Evolutionary conservation across 306 rosid species (phyloP).

Genomic region (Canavalia ensiformis): DNA sequence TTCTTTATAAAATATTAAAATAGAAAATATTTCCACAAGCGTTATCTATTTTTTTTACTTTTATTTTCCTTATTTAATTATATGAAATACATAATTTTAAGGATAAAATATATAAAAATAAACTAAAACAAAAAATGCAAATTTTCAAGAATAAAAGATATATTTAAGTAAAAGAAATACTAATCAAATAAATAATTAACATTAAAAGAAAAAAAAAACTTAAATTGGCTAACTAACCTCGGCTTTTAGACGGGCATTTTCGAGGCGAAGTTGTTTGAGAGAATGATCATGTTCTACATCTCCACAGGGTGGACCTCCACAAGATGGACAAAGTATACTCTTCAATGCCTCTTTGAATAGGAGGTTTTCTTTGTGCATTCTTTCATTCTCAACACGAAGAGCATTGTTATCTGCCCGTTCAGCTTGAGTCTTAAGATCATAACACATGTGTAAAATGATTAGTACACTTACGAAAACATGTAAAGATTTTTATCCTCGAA

Average conservation of each 20-base stretch:
- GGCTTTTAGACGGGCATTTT: slow-evolving; percentile 61
- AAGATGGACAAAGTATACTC: slow-evolving; percentile 58
- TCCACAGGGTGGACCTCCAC: slow-evolving; percentile 67
- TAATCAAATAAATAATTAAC: no score
- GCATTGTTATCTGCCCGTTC: slow-evolving; percentile 54
- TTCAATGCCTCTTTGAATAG: slow-evolving; percentile 59
- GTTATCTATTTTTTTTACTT: no score
- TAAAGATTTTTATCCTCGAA: neutral
- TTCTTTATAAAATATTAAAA: no score
- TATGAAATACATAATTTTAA: no score
- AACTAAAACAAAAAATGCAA: no score
- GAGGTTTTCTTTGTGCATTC: slow-evolving; percentile 58
- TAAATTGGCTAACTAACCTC: slow-evolving; percentile 57
- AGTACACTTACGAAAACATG: neutral
- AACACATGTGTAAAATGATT: neutral
- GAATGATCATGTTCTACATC: slow-evolving; percentile 49
- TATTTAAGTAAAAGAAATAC: no score
- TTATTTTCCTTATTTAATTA: no score
- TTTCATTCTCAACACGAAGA: slow-evolving; percentile 67
- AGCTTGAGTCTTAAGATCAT: slow-evolving; percentile 54
- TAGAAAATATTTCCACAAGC: no score
- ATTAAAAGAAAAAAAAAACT: no score
- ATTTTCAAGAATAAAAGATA: no score
- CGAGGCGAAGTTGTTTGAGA: slow-evolving; percentile 50
- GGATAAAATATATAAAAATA: no score